Conservation (phyloP, 2,329 filamentous ascomycete genomes). For the Penicillium psychrosexuale region DNA sequence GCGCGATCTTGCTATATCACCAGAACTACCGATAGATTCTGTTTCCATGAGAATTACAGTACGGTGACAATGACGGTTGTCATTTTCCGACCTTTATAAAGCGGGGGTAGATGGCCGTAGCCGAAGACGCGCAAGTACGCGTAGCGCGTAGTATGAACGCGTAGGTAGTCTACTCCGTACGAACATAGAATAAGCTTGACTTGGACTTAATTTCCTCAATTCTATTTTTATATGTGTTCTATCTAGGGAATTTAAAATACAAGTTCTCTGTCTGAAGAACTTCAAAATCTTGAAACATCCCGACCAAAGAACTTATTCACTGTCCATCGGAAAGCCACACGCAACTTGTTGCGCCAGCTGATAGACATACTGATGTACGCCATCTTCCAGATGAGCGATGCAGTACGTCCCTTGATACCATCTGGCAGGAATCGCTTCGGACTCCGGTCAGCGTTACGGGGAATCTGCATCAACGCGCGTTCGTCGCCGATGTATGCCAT, state of each 20-base stretch:
- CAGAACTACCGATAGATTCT: no score
- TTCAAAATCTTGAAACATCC: conserved; percentile 44
- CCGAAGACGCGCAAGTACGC: no score
- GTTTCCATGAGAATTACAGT: no score
- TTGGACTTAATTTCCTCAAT: background rate
- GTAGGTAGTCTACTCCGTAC: background rate
- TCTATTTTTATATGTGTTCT: background rate
- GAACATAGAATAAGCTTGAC: background rate
- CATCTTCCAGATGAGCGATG: conserved; percentile 45
- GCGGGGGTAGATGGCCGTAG: no score
- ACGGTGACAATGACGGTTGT: no score
- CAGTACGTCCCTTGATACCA: conserved; percentile 40
- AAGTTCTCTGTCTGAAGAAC: no score
- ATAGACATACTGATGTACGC: conserved; percentile 48
- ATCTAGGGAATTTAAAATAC: background rate
- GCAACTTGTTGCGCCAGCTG: conserved; percentile 46
- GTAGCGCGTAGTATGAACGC: no score
- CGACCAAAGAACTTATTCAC: conserved; percentile 45
- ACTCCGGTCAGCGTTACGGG: conserved; percentile 24
- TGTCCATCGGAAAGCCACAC: conserved; percentile 43
- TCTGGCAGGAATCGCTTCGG: conserved; percentile 32
- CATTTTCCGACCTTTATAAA: no score
- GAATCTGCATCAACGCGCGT: conserved; percentile 56
- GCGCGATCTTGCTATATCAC: no score
- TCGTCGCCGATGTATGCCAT: conserved; percentile 60